Evolutionary conservation across 441 rosid species (phyloP), one percentile per base, ranked within the genome.

Genomic region (Flueggea neowawraea): DNA sequence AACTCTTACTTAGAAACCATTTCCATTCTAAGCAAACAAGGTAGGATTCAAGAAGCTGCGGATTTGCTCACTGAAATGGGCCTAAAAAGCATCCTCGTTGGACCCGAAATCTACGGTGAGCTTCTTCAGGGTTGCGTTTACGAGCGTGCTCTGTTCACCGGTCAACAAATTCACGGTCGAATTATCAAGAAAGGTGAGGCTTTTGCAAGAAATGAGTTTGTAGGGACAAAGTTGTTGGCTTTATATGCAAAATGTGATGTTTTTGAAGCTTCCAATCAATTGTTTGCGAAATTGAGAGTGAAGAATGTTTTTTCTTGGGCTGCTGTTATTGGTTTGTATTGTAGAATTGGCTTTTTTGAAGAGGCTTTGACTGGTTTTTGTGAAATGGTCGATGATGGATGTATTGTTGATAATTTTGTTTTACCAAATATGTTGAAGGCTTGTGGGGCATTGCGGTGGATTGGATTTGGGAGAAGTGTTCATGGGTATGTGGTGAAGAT

Each of bases 271-370:
- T 80, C 95, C 12, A 69, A 68, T 61, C 13, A 5, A 39, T 72
- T 82, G 62, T 87, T 89, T 68, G 32, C 63, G 16, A 79, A 76
- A 58, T 55, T 84, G 68, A 71, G 74, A 70, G 63, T 75, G 41
- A 72, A 71, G 32, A 92, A 84, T 65, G 88, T 80, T 58, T 92
- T 86, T 59, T 86, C 96, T 12, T 92, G 98, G 95, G 93, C 96
- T 55, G 93, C 98, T 39, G 67, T 87, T n/a, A 76, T 86, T 55
- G 95, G 96, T 54, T 70, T 92, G 73, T 63, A 73, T 22, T 83
- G 89, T 57, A 83, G 93, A 71, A 48, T 69, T 72, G 90, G 96
- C 13, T 54, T 67, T 2, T 53, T 54, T 50, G 83, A 75, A 70
- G 81, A 75, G 63, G 90, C 93, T 59, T 73, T 86, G 6, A 64